phyloP scores from a whole-genome alignment of 2,329 filamentous ascomycete species.

The Cercospora sp. region DNA sequence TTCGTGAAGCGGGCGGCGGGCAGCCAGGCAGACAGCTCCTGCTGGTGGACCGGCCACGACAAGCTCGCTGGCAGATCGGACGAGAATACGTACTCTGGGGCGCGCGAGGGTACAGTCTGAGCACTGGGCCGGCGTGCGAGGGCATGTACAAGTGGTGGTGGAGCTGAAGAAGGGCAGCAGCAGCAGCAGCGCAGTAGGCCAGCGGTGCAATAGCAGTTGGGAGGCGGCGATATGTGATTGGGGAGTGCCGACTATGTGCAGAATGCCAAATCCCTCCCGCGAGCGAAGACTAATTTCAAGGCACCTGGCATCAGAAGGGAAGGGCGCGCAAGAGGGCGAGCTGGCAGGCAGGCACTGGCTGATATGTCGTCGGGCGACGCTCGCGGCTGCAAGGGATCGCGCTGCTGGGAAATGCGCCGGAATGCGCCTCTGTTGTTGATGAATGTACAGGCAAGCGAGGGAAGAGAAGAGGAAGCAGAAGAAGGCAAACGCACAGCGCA shows the following conservation, averaged over 20 bases:
- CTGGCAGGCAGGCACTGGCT: conserved; percentile 4
- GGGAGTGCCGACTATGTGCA: conserved; percentile 30
- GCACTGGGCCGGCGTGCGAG: conserved; percentile 1
- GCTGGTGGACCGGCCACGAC: not conserved
- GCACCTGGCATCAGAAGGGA: conserved; percentile 14
- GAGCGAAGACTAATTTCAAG: conserved; percentile 25
- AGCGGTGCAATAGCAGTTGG: conserved; percentile 20
- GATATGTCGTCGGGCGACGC: conserved; percentile 6
- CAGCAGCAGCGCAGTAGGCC: conserved; percentile 1
- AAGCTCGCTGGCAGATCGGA: not conserved
- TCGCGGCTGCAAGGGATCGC: conserved; percentile 20
- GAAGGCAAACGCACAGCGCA: not conserved
- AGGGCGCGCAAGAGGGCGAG: conserved; percentile 7
- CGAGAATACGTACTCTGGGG: conserved; percentile 3
- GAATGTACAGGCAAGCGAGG: not conserved
- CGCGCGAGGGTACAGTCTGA: not conserved
- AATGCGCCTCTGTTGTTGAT: conserved; percentile 20
- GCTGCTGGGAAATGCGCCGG: conserved; percentile 22
- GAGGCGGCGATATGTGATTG: conserved; percentile 27
- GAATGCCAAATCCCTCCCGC: conserved; percentile 29
- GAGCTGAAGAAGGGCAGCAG: not conserved
- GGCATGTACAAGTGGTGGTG: conserved; percentile 9
- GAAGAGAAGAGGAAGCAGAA: not conserved
- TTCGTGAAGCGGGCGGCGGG: conserved; percentile 1
- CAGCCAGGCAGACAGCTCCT: not conserved